Conservation (phyloP, 2,329 filamentous ascomycete species). For the Albophoma yamanashiensis region DNA sequence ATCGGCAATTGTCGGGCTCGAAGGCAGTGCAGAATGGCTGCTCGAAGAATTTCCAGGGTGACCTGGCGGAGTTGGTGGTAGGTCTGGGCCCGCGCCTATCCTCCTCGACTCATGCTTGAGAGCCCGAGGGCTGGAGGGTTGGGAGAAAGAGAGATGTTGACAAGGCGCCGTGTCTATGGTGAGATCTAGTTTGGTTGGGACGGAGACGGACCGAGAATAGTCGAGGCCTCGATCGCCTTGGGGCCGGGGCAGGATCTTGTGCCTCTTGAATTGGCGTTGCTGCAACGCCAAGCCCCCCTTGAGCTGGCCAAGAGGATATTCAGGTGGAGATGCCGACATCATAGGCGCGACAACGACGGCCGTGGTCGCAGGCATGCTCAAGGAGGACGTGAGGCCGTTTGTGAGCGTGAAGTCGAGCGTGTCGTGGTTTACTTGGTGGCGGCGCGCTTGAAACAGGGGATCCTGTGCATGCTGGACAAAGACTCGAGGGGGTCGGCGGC, state of each 20-base stretch:
- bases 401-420: background rate
- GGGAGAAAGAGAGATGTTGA: slow-evolving; percentile 15
- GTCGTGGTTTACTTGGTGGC: slow-evolving; percentile 5
- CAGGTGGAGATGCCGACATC: slow-evolving; percentile 20
- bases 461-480: slow-evolving; percentile 10
- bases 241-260: slow-evolving; percentile 31
- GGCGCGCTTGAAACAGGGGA: slow-evolving; percentile 8
- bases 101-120: slow-evolving; percentile 31
- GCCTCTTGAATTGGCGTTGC: slow-evolving; percentile 31
- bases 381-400: slow-evolving; percentile 1
- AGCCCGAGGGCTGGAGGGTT: slow-evolving; percentile 25
- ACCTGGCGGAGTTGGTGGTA: slow-evolving; percentile 53
- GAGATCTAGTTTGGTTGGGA: slow-evolving; percentile 11
- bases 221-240: slow-evolving; percentile 14
- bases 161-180: slow-evolving; percentile 17
- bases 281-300: slow-evolving; percentile 17
- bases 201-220: slow-evolving; percentile 12
- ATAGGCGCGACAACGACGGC: slow-evolving; percentile 13
- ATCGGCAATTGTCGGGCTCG: slow-evolving; percentile 28
- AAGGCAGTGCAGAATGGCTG: slow-evolving; percentile 31
- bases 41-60: slow-evolving; percentile 48
- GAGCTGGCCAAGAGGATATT: slow-evolving; percentile 15
- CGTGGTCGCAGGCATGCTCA: slow-evolving; percentile 16
- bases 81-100: slow-evolving; percentile 33
- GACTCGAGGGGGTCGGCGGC: slow-evolving; percentile 3